Base-by-base conservation (phyloP, 345 rosid genomes). In the Ceriops decandra region DNA sequence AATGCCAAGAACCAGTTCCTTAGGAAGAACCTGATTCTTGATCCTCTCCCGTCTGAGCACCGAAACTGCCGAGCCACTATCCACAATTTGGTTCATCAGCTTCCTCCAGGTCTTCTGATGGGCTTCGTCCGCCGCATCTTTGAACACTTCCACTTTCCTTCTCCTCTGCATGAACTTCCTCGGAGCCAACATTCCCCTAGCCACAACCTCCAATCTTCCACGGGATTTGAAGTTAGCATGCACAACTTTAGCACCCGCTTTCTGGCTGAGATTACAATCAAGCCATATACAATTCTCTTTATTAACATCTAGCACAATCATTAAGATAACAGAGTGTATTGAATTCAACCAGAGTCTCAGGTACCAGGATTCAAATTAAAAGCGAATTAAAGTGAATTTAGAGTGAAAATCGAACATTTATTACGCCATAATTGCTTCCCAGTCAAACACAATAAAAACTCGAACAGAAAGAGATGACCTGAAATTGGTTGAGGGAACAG, bases 21-120 rank as follows among this genome's bases (percentile, higher is more conserved):
- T 83, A 1, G 95, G 88, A 70, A 91, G 88, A 67, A 76, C 80
- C 65, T 82, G 87, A 52, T 76, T 82, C 54, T 70, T 64, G 49
- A 68, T 74, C 74, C 72, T 78, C 71, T 80, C 77, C 3, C 76
- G 77, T 77, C 84, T 82, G 51, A 95, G 95, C 66, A 89, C 95
- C 0, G 85, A 51, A 35, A 85, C 88, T 0, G 95, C 90, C 56
- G 87, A 89, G 33, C 90, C 93, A 0, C 81, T 59, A 6, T 91
- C 87, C 72, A 87, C 95, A 26, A 95, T 91, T 74, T 89, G 87
- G 11, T 73, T 74, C 97, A 91, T 95, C 38, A 89, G 67, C 63
- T 78, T 82, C 84, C 95, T 82, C 99, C 97, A 91, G 70, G 82
- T 87, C 80, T 85, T 95, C 73, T 91, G 90, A 67, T 88, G 82